These are phyloP conservation scores for Fomitopsis schrenkii DNA, from an alignment of 1,284 basidiomycete genomes.

Conservation along the genomic window DNA sequence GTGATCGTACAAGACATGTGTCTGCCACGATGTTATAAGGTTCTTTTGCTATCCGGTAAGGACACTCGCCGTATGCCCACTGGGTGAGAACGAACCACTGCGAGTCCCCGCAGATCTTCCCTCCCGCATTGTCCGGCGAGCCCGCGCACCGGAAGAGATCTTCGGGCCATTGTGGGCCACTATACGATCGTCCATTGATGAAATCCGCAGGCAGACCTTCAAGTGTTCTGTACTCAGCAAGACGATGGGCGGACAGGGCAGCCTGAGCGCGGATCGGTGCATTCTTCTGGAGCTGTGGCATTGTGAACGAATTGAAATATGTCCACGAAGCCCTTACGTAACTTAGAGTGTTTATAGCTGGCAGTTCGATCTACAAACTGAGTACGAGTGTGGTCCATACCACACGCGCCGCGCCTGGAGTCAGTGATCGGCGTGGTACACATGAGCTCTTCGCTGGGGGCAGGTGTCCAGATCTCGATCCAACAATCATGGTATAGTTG, in stretches of 20 bases:
- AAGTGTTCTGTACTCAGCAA: too few relatives aligned
- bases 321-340: background rate
- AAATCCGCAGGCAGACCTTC: too few relatives aligned
- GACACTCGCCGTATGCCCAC: background rate
- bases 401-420: background rate
- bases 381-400: background rate
- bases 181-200: too few relatives aligned
- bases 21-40: background rate
- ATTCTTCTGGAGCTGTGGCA: too few relatives aligned
- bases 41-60: background rate
- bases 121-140: too few relatives aligned
- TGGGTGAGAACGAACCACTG: background rate
- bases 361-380: background rate
- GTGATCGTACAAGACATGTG: background rate
- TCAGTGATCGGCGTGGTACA: constrained; percentile 2
- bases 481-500: background rate
- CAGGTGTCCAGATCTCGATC: background rate
- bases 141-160: too few relatives aligned
- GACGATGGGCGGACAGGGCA: too few relatives aligned
- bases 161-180: too few relatives aligned
- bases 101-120: background rate
- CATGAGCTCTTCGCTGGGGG: background rate
- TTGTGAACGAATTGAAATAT: background rate
- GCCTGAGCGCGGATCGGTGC: too few relatives aligned
- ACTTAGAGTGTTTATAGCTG: background rate